Evolutionary conservation across 495 filamentous ascomycete species (phyloP), one percentile per base, ranked within the genome.

Genomic region (Penicillium psychrofluorescens): DNA sequence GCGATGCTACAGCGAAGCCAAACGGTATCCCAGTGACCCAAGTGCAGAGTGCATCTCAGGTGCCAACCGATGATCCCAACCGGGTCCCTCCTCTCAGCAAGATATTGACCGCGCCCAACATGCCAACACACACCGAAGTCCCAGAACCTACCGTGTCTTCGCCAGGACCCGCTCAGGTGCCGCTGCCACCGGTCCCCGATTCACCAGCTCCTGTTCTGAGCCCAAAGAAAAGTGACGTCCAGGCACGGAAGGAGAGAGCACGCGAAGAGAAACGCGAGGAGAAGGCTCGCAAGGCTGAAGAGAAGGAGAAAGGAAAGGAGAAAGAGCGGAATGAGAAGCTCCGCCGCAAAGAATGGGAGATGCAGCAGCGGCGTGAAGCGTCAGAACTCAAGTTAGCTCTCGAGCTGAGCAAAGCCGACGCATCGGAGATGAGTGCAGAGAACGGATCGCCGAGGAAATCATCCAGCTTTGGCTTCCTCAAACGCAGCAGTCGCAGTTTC

Each of bases 271-370:
- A 85, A 51, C 65, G 76, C 14, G 81, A 77, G 44, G 81, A 84
- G 45, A 84, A 85, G 51, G 83, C 81, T 38, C 68, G 71, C 7
- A 84, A 80, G 44, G 76, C 75, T 14, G 78, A 79, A 14, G 81
- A 83, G 16, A 90, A 84, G 52, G 83, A 85, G 32, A 71, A 68
- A 43, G 74, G 79, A 43, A 87, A 81, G 54, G 73, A 85, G 32
- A 71, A 68, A 43, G 74, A 79, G 43, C 86, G 81, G 54, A 74
- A 70, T 5, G 76, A 78, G 1, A 77, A 84, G 50, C 77, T 78
- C 48, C 79, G 78, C 33, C 72, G 79, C 44, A 84, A 81, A 49
- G 85, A 86, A 29, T 54, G 75, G 9, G 80, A 86, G 0, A 11
- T 34, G 32, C 32, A 16, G 64, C 49, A 44, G 59, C 70, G 69